Conservation (phyloP, 768 basidiomycete genomes). For the Lyophyllum decastes region DNA sequence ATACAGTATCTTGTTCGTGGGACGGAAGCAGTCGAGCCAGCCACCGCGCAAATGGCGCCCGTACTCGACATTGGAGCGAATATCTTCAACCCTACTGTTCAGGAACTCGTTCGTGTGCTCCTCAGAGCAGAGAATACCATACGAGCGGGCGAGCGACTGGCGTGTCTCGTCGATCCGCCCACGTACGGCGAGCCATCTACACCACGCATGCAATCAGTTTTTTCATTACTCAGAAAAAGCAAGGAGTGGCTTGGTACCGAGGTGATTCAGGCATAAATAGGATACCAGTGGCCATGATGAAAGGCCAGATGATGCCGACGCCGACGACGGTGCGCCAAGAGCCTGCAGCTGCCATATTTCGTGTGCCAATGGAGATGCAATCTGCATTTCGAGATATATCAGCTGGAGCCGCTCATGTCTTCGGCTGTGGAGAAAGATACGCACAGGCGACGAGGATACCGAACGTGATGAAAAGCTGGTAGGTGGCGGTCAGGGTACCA, state of each 20-base stretch:
- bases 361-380: slow-evolving; percentile 70
- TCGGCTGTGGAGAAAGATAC: slow-evolving; percentile 16
- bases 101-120: slow-evolving; percentile 43
- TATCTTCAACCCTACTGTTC: slow-evolving; percentile 54
- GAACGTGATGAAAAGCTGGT: slow-evolving; percentile 68
- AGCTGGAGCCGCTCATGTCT: neutral
- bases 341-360: slow-evolving; percentile 41
- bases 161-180: slow-evolving; percentile 51
- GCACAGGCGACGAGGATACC: slow-evolving; percentile 68
- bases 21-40: slow-evolving; percentile 72
- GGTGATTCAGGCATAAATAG: slow-evolving; percentile 71
- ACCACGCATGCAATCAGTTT: neutral
- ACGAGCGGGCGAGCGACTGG: slow-evolving; percentile 44
- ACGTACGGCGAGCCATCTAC: slow-evolving; percentile 57
- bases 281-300: slow-evolving; percentile 64
- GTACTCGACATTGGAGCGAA: slow-evolving; percentile 48
- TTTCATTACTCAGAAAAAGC: neutral
- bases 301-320: slow-evolving; percentile 62
- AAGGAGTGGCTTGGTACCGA: slow-evolving; percentile 30
- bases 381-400: slow-evolving; percentile 32
- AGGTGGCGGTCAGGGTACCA: slow-evolving; percentile 64
- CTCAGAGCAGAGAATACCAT: slow-evolving; percentile 45
- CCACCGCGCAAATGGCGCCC: slow-evolving; percentile 48
- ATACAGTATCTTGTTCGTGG: slow-evolving; percentile 58
- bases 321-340: slow-evolving; percentile 68